phyloP scores from a whole-genome alignment of 208 protist species.

The Herpetomonas samuelpessoai region DNA sequence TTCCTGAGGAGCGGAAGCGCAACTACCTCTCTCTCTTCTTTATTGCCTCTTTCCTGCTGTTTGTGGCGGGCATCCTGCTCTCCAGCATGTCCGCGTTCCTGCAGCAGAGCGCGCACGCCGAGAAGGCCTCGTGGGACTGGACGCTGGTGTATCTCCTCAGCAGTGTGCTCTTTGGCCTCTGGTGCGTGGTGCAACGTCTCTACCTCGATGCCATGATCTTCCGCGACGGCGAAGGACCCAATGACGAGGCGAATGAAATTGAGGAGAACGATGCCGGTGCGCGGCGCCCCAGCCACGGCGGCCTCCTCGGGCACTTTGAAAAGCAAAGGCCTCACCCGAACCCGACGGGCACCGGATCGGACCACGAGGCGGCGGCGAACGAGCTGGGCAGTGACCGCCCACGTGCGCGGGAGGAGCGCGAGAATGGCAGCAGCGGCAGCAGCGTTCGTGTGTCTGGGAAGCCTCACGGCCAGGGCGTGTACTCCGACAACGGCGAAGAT shows the following conservation, averaged over 20 bases:
- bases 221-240: not conserved
- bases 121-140: conserved; percentile 42
- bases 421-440: not conserved
- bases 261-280: not conserved
- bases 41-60: conserved; percentile 58
- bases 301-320: not conserved
- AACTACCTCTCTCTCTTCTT: conserved; percentile 73
- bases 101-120: conserved; percentile 16
- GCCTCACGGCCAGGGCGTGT: not conserved
- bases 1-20: conserved; percentile 66
- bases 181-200: conserved; percentile 79
- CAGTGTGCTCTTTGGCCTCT: conserved; percentile 68
- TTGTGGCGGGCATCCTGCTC: conserved; percentile 61
- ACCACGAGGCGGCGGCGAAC: not conserved
- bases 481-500: conserved; percentile 3
- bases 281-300: not conserved
- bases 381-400: not conserved
- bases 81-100: conserved; percentile 53
- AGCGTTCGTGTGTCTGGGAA: not conserved
- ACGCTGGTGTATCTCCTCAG: conserved; percentile 71
- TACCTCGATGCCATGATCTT: conserved; percentile 68
- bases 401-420: not conserved
- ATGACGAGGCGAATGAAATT: not conserved
- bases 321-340: not conserved
- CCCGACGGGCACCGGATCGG: not conserved